Conservation (phyloP, 2,329 filamentous ascomycete genomes). For the Hypoxylon sp. region DNA sequence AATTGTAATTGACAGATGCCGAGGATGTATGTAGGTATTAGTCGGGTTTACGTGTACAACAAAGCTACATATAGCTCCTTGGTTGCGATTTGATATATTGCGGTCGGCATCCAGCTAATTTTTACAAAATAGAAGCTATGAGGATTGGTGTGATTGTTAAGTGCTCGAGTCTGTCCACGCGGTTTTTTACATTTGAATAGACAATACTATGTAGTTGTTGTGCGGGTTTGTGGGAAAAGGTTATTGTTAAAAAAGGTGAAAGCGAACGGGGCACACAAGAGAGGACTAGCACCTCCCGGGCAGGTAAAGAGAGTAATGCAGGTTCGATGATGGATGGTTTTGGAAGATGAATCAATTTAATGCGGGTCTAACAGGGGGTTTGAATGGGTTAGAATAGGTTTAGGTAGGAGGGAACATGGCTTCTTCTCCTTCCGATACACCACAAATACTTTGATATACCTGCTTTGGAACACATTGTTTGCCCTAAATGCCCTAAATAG, state of each 20-base stretch:
- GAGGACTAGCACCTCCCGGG: neutral
- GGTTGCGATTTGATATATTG: conserved; percentile 19
- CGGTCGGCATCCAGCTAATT: conserved; percentile 29
- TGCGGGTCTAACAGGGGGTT: conserved; percentile 39
- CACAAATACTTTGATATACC: conserved; percentile 23
- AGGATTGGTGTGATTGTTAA: conserved; percentile 9
- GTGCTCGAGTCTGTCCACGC: conserved; percentile 18
- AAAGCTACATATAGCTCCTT: conserved; percentile 24
- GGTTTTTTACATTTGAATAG: conserved; percentile 23
- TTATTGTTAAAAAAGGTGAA: conserved; percentile 40
- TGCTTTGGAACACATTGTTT: conserved; percentile 36
- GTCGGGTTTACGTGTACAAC: conserved; percentile 30
- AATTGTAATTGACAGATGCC: conserved; percentile 22
- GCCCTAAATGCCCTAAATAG: conserved; percentile 1
- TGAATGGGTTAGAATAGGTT: no score
- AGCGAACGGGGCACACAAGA: conserved; percentile 10
- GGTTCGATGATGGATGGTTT: conserved; percentile 37
- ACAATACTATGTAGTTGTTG: conserved; percentile 23
- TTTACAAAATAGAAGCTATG: conserved; percentile 18
- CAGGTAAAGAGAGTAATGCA: conserved; percentile 18
- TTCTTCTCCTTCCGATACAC: conserved; percentile 32
- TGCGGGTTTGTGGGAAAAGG: conserved; percentile 26
- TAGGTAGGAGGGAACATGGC: conserved; percentile 17
- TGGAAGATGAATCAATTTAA: conserved; percentile 42
- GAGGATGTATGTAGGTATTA: conserved; percentile 18